Evolutionary conservation across 257 asterid genomes (phyloP), one percentile per base, ranked within the genome.

Genomic region (Capsicum rhomboideum): DNA sequence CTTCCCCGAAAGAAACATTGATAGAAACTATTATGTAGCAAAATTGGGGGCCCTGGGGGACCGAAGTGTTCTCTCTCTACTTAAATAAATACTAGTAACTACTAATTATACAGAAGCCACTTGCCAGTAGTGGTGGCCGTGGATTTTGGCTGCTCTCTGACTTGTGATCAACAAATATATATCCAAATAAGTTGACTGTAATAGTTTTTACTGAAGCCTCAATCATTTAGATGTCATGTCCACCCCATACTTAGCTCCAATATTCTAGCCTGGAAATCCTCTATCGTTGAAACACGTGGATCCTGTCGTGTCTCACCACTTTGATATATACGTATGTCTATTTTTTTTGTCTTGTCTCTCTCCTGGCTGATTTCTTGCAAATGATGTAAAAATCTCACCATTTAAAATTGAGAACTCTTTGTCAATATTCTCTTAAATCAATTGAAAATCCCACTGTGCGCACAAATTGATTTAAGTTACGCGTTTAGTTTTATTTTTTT

Each of bases 201-300:
- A 2, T 37, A 37, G 20, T 18, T 50, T 77, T 77, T 50, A 16
- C 59, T 77, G 26, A n/a, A 59, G 59, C 46, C 67, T 78, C 79
- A 82, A 86, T 75, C 50, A 69, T 58, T 84, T 84, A 79, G 54
- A 81, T 55, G 81, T 80, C 87, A 81, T 66, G 37, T 26, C 64
- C 18, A 68, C 16, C 23, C 44, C 82, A 77, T 28, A 50, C 10
- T 50, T 74, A 26, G 59, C 59, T 74, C 59, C 80, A 46, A 64
- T 6, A 34, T 0, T 34, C 40, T 34, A 34, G 40, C 40, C 40
- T 34, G 40, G 40, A 34, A 34, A 34, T 34, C 40, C 40, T 34
- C 40, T 34, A 34, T 34, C 40, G 4, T 34, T 34, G 4, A 34
- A 34, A 34, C 40, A 34, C 4, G 40, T 34, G 40, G 40, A 34